Base-by-base conservation (phyloP, 2,329 filamentous ascomycete genomes). In the Parascedosporium putredinis region DNA sequence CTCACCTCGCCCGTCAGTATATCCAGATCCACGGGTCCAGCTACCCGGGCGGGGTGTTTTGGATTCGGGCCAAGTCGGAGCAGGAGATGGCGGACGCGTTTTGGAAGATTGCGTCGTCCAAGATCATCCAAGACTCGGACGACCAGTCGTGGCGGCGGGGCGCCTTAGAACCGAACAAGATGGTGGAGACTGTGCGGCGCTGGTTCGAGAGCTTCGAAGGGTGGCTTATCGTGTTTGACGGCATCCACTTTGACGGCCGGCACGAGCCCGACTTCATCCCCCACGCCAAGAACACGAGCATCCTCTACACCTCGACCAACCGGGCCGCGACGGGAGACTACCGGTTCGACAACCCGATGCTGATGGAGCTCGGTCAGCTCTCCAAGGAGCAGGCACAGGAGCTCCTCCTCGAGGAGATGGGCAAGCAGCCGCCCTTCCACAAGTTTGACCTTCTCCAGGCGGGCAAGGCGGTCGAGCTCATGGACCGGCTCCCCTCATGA, bases 261-360 rank as follows among this genome's bases (percentile, higher is more conserved):
- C 71, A 72, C 2, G 72, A 86, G 22, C 67, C 71, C 45, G 66
- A 73, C 33, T 84, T 82, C 53, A 76, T 87, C n/a, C 83, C 83
- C 0, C 81, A 82, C 55, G 73, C 72, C 24, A 72, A 67, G 52
- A 73, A 78, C 50, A 83, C 79, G 12, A 79, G 77, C 56, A 73
- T 86, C 45, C 82, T 87, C 23, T 84, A 83, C 56, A 86, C 83
- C 0, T 84, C 81, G 0, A 76, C 83, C 0, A 79, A 84, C 55
- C 71, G 71, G 34, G 77, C 76, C 3, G 67, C 71, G 12, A 67
- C 66, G 1, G 79, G 72, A 60, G 76, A 70, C 60, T 76, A 71
- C 61, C 74, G 66, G 52, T 84, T 68, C 64, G 79, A 73, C 69
- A 83, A 72, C 64, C 82, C 65, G 53, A 73, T 70, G 62, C 68